Percentiles rank a stretch among this genome's conserved stretches.
phyloP scores from a whole-genome alignment of 169 alveolate species.

The Eimeria sp. region DNA sequence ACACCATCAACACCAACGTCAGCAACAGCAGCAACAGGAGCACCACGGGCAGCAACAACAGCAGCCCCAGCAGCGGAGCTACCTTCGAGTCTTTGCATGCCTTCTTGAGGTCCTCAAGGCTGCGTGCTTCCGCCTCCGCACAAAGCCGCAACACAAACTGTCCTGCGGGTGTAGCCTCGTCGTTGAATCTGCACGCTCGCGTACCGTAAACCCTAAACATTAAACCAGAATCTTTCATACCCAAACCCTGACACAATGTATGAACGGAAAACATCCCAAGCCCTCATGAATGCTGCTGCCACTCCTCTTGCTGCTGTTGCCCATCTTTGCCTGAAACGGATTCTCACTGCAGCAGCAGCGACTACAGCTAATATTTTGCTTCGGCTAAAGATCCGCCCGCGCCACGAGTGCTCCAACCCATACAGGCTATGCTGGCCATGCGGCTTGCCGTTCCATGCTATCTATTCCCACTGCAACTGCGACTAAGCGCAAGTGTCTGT shows the following conservation, averaged over 20 bases:
- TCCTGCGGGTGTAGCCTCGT: constrained; percentile 75
- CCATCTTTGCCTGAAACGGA: not conserved
- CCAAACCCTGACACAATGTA: not conserved
- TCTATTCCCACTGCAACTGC: not conserved
- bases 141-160: constrained; percentile 77
- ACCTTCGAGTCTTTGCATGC: constrained; percentile 69
- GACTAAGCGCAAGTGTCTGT: not conserved
- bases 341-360: not conserved
- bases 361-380: too few species aligned
- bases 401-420: too few species aligned
- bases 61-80: not conserved
- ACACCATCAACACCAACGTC: not conserved
- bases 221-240: not conserved
- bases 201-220: not conserved
- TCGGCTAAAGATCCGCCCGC: too few species aligned
- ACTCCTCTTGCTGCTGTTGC: not conserved
- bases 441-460: too few species aligned
- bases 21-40: constrained; percentile 1
- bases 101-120: constrained; percentile 68
- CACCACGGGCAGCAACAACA: not conserved
- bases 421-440: too few species aligned
- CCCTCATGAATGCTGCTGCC: not conserved
- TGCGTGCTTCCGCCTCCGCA: constrained; percentile 75
- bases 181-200: constrained; percentile 73
- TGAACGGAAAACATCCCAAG: not conserved